These are phyloP conservation scores for Suillus clintonianus DNA, from an alignment of 768 basidiomycete genomes.

Conservation along the genomic window DNA sequence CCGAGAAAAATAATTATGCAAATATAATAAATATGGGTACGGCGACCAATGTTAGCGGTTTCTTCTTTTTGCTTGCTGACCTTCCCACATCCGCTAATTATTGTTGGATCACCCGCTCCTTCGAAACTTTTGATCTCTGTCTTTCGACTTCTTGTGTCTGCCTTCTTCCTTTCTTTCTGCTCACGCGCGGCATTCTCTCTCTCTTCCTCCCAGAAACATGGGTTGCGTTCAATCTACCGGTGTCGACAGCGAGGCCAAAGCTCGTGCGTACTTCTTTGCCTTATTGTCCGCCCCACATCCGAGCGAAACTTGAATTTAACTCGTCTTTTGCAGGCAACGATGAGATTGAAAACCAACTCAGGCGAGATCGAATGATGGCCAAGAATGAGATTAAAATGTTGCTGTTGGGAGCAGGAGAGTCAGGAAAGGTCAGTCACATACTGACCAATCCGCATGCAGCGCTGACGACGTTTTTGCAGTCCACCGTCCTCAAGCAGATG, in stretches of 20 bases:
- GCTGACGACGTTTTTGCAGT: constrained; percentile 41
- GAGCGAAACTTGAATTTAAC: constrained; percentile 4
- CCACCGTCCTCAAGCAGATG: constrained; percentile 96
- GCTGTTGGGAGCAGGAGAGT: constrained; percentile 93
- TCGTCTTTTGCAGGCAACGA: constrained; percentile 67
- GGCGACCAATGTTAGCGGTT: constrained; percentile 3
- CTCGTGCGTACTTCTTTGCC: constrained; percentile 53
- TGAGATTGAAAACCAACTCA: constrained; percentile 91
- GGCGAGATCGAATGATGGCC: constrained; percentile 82
- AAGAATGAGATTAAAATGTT: constrained; percentile 98
- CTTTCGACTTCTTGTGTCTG: constrained; percentile 9
- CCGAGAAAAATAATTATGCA: constrained; percentile 11
- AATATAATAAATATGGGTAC: constrained; percentile 14
- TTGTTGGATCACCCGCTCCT: constrained; percentile 25
- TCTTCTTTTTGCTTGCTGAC: constrained; percentile 17
- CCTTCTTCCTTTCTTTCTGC: constrained; percentile 9
- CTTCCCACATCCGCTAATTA: constrained; percentile 27
- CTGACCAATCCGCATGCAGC: background rate
- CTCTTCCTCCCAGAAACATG: constrained; percentile 40
- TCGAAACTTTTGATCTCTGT: constrained; percentile 10
- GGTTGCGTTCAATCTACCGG: constrained; percentile 74
- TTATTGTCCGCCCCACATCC: background rate
- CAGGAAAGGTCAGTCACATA: constrained; percentile 71
- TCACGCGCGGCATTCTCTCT: background rate
- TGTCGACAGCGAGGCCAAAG: constrained; percentile 80